phyloP scores from a whole-genome alignment of 352 stramenopile species.

The Globisporangium echinulatum region DNA sequence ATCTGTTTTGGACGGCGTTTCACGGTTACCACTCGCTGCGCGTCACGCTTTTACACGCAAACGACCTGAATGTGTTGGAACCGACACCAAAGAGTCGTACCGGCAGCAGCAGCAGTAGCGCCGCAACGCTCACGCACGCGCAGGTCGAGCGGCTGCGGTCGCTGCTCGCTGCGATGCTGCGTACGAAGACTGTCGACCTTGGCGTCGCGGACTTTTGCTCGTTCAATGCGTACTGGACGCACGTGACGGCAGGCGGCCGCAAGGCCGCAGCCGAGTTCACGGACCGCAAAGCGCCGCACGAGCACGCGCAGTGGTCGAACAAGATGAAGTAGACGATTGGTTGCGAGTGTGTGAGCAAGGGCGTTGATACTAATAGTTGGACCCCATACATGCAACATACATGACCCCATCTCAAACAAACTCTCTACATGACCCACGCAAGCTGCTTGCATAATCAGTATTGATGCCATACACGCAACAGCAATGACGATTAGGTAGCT shows the following conservation, averaged over 20 bases:
- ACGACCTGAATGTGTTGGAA: constrained; percentile 51
- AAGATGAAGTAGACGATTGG: constrained; percentile 16
- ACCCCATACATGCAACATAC: neutral
- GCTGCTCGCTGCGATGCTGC: constrained; percentile 71
- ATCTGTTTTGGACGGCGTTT: constrained; percentile 64
- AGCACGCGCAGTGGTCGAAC: constrained; percentile 68
- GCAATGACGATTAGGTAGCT: too few species aligned
- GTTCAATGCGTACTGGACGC: constrained; percentile 81
- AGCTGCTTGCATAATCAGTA: neutral
- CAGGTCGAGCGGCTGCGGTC: constrained; percentile 61
- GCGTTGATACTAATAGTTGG: neutral
- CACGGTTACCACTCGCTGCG: constrained; percentile 63
- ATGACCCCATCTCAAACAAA: neutral
- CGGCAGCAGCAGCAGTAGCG: constrained; percentile 15
- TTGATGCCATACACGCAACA: too few species aligned
- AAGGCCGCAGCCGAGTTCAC: constrained; percentile 70
- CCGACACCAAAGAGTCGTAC: constrained; percentile 21
- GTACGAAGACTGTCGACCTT: constrained; percentile 69
- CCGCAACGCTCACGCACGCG: constrained; percentile 30
- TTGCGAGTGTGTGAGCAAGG: neutral
- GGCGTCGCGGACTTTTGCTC: constrained; percentile 63
- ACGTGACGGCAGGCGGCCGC: constrained; percentile 63
- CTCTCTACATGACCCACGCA: neutral
- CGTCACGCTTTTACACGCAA: constrained; percentile 53
- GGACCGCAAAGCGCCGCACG: constrained; percentile 76